Evolutionary conservation across 2,329 filamentous ascomycete species (phyloP).

Genomic region (Talaromyces atroroseus): DNA sequence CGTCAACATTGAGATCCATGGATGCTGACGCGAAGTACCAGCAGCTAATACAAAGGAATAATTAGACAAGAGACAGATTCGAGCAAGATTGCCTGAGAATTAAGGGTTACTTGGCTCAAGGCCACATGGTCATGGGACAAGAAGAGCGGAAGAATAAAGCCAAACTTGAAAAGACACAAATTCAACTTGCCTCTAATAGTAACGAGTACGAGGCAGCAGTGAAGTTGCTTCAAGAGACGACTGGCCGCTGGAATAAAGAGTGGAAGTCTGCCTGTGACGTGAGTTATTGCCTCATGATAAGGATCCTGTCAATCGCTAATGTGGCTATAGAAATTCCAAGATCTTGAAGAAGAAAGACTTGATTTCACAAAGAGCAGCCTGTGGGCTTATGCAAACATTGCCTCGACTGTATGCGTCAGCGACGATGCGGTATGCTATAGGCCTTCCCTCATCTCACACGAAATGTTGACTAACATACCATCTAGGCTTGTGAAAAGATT

Average conservation of each 20-base stretch:
- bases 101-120: conserved; percentile 95
- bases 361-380: conserved; percentile 97
- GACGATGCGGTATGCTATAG: conserved; percentile 65
- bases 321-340: conserved; percentile 77
- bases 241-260: conserved; percentile 90
- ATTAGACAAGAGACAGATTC: conserved; percentile 79
- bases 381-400: conserved; percentile 96
- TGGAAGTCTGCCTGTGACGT: conserved; percentile 92
- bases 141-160: conserved; percentile 99
- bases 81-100: conserved; percentile 98
- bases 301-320: conserved; percentile 18
- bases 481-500: conserved; percentile 84
- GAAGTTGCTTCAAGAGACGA: conserved; percentile 91
- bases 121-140: conserved; percentile 99
- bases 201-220: conserved; percentile 90
- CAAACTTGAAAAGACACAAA: conserved; percentile 97
- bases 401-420: conserved; percentile 94
- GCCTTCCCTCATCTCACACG: not conserved
- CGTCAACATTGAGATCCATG: conserved; percentile 36
- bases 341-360: conserved; percentile 91
- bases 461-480: conserved; percentile 12
- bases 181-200: conserved; percentile 85
- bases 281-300: conserved; percentile 19
- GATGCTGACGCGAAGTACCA: not conserved
- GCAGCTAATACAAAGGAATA: conserved; percentile 9